Base-by-base conservation (phyloP, 2,329 filamentous ascomycete genomes). In the Penicillium sp. region DNA sequence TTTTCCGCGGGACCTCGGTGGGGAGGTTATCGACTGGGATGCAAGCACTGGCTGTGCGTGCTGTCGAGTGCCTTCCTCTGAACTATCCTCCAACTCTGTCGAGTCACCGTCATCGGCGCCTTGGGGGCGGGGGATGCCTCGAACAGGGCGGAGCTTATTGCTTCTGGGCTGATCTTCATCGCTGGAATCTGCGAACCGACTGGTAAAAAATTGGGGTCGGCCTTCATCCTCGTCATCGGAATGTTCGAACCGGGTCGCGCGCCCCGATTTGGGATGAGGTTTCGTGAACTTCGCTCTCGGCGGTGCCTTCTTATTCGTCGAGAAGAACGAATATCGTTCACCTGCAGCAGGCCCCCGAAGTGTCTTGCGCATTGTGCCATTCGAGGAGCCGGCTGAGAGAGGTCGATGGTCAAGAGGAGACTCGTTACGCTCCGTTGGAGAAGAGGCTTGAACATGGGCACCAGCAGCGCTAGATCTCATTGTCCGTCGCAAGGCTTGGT, bases 141-240 rank as follows among this genome's bases (percentile, higher is more conserved):
- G 79, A 2, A 86, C 84, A 43, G 81, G 84, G 19, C 76, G 75
- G 29, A 79, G 73, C 60, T 63, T 72, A 41, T 64, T 74, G 16
- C 46, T 49, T 14, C 42, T 53, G 27, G 70, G 73, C 13, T 78
- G 77, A 16, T 89, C 86, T 51, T 91, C 87, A 66, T 90, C 87
- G 64, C 88, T 90, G 1, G 88, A 90, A 63, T 90, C 86, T 1
- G 78, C 84, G 62, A 91, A 88, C 1, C 87, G 84, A 64, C 83
- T 86, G 30, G 67, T 72, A 64, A 81, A 84, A 4, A 65, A 62
- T 16, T 59, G 63, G 14, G 57, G 66, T 19, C 56, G 67, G 29
- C 61, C 68, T 34, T 62, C 75, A 11, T 74, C 74, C 2, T 82
- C 80, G 58, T 86, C 84, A 57, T 88, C 84, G 3, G 86, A 85